Evolutionary conservation across 176 grass and related monocot genomes (phyloP).

Genomic region (Saccharum spontaneum): DNA sequence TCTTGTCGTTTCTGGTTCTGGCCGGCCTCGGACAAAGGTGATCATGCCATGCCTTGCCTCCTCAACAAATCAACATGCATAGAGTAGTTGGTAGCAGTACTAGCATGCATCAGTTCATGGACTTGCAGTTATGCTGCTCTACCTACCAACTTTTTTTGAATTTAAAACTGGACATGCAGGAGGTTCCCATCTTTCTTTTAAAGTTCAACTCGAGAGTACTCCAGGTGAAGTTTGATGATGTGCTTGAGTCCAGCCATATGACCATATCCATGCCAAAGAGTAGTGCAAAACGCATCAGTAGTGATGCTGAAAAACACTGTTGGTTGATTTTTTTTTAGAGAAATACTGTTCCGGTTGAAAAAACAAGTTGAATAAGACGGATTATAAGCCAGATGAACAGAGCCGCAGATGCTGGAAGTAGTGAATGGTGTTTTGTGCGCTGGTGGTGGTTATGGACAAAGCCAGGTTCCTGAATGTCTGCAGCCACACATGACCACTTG

Average conservation of each 20-base stretch:
- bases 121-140: neutral
- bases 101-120: neutral
- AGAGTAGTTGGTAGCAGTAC: neutral
- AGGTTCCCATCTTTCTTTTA: neutral
- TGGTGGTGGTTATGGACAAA: slow-evolving; percentile 37
- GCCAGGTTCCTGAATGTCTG: slow-evolving; percentile 39
- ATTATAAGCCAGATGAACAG: no score
- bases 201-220: neutral
- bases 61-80: slow-evolving; percentile 13
- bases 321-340: no score
- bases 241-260: neutral
- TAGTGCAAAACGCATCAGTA: neutral
- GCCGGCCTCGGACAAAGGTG: slow-evolving; percentile 11
- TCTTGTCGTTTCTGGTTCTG: neutral
- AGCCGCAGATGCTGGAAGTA: slow-evolving; percentile 22
- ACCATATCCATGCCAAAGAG: neutral
- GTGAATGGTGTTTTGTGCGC: neutral
- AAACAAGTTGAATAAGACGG: no score
- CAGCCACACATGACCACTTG: slow-evolving; percentile 34
- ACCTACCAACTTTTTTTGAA: neutral
- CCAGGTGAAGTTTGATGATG: slow-evolving; percentile 1
- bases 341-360: no score
- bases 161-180: neutral
- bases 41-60: slow-evolving; percentile 7
- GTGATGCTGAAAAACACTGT: no score